phyloP scores from a whole-genome alignment of 495 filamentous ascomycete genomes.

The Extremus antarcticus region DNA sequence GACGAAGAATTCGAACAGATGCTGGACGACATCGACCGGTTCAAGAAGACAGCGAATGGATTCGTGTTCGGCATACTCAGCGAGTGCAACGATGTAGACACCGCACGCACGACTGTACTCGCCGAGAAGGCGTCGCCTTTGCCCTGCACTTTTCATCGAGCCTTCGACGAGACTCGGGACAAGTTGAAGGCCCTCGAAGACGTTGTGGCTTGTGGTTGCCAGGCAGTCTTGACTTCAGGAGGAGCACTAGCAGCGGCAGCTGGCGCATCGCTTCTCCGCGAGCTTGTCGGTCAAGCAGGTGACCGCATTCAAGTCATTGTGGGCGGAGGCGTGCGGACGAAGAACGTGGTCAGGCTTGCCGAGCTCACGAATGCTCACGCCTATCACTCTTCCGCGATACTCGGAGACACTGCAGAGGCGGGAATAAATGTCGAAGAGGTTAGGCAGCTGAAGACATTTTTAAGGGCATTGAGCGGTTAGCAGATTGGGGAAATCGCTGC shows the following conservation, averaged over 20 bases:
- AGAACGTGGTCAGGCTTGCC: not conserved
- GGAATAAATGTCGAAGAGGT: not conserved
- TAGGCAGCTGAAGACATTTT: not conserved
- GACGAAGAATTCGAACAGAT: constrained; percentile 33
- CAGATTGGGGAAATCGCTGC: no score
- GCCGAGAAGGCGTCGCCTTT: constrained; percentile 31
- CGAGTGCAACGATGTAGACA: constrained; percentile 27
- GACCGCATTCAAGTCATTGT: constrained; percentile 11
- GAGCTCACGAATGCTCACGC: constrained; percentile 1
- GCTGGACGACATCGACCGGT: constrained; percentile 28
- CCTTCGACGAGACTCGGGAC: constrained; percentile 37
- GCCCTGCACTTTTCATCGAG: constrained; percentile 45
- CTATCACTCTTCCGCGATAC: constrained; percentile 7
- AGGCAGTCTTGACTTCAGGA: constrained; percentile 39
- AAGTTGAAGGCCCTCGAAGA: constrained; percentile 26
- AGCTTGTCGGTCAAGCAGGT: constrained; percentile 15
- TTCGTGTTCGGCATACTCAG: constrained; percentile 43
- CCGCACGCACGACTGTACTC: constrained; percentile 29
- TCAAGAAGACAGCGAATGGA: constrained; percentile 33
- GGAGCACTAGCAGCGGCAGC: constrained; percentile 24
- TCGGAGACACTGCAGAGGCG: not conserved
- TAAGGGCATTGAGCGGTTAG: no score
- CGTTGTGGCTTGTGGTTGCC: constrained; percentile 36
- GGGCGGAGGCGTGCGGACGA: constrained; percentile 14
- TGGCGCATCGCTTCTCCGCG: constrained; percentile 15